These are phyloP conservation scores for Papiliotrema laurentii DNA, from an alignment of 1,284 basidiomycete genomes.

Conservation along the genomic window DNA sequence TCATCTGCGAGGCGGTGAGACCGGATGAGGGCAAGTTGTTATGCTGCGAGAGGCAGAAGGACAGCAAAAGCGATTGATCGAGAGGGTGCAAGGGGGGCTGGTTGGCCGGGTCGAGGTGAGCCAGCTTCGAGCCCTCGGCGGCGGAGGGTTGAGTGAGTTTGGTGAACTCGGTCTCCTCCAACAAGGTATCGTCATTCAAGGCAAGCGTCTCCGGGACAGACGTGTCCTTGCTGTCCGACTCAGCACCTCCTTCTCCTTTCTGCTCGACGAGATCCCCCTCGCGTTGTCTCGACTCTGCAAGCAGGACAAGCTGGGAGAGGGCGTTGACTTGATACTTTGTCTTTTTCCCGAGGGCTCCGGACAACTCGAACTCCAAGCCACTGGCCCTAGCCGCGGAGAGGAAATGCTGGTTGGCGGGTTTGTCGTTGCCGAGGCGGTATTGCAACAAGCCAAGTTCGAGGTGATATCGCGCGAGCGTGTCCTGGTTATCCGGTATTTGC, in stretches of 20 bases:
- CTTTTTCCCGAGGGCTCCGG: constrained; percentile 86
- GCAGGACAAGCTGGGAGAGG: constrained; percentile 84
- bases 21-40: constrained; percentile 83
- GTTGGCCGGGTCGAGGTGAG: constrained; percentile 69
- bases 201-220: constrained; percentile 68
- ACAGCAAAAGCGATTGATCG: constrained; percentile 84
- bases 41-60: constrained; percentile 81
- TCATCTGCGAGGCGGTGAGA: constrained; percentile 82
- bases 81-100: constrained; percentile 85
- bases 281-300: constrained; percentile 72
- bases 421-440: constrained; percentile 67
- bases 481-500: constrained; percentile 35
- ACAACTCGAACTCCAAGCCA: constrained; percentile 82
- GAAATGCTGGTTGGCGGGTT: constrained; percentile 72
- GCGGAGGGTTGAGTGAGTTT: constrained; percentile 42
- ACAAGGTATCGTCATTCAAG: constrained; percentile 92
- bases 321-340: constrained; percentile 91
- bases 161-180: constrained; percentile 91
- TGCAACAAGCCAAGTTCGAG: constrained; percentile 78
- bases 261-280: constrained; percentile 36
- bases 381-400: constrained; percentile 71
- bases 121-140: constrained; percentile 44
- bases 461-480: constrained; percentile 65
- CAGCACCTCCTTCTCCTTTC: constrained; percentile 2
- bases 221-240: background rate